A percentile compares a stretch with the other conserved stretches of the same genome.
phyloP scores from a whole-genome alignment of 371 early-diverging fungal species.

The Saksenaea oblongispora region DNA sequence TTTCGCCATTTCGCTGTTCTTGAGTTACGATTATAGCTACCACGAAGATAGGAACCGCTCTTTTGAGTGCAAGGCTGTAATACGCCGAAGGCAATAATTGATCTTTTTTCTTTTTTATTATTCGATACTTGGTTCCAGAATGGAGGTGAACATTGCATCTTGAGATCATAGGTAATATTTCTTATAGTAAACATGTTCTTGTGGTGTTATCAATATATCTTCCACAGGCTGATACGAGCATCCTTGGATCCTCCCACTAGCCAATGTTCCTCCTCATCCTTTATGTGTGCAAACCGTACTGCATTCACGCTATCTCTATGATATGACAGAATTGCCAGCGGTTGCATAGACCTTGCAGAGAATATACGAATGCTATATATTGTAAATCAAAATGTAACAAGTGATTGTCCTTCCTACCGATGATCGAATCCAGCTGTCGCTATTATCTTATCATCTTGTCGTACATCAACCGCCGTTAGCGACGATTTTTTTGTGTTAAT shows the following conservation, averaged over 20 bases:
- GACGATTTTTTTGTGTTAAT: conserved; percentile 46
- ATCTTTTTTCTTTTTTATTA: no score
- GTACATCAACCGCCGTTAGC: conserved; percentile 36
- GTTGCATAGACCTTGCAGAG: conserved; percentile 46
- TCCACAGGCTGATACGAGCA: conserved; percentile 53
- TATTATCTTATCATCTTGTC: conserved; percentile 51
- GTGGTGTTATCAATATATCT: conserved; percentile 31
- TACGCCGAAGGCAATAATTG: no score
- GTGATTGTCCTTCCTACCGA: conserved; percentile 23
- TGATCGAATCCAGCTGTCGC: conserved; percentile 59
- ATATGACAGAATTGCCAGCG: conserved; percentile 49
- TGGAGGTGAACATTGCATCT: no score
- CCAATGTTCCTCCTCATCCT: conserved; percentile 32
- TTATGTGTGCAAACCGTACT: conserved; percentile 29
- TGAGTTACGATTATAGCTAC: no score
- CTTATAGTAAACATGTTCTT: no score
- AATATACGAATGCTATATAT: conserved; percentile 45
- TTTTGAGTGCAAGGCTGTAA: no score
- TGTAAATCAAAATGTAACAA: neutral
- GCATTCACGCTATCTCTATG: conserved; percentile 50
- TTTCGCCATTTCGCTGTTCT: no score
- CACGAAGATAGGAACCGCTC: no score
- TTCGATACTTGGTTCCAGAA: no score
- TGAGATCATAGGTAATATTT: no score
- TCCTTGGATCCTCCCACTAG: conserved; percentile 46